Conservation (phyloP, 2,329 filamentous ascomycete genomes). For the Escovopsis sp. region DNA sequence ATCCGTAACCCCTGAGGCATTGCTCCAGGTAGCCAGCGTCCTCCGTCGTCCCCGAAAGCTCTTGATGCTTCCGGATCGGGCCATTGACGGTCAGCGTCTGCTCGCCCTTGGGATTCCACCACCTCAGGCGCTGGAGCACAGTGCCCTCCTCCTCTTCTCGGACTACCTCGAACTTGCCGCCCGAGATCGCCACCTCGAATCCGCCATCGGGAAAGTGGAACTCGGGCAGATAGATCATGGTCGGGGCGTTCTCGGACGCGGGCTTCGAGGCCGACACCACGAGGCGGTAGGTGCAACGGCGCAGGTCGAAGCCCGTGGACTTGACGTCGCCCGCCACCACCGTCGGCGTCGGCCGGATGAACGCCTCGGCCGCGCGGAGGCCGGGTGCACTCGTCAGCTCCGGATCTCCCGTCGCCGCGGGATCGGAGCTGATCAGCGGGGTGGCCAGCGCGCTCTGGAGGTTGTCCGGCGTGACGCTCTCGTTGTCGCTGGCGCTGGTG, state of each 20-base stretch:
- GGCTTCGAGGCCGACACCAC: slow-evolving; percentile 45
- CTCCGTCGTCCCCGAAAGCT: slow-evolving; percentile 43
- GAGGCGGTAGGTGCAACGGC: slow-evolving; percentile 61
- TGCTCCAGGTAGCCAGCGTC: slow-evolving; percentile 69
- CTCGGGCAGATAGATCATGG: slow-evolving; percentile 72
- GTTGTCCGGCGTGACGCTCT: slow-evolving; percentile 55
- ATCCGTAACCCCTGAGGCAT: slow-evolving; percentile 34
- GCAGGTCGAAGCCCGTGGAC: slow-evolving; percentile 68
- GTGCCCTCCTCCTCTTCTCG: slow-evolving; percentile 54
- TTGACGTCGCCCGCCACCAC: slow-evolving; percentile 55
- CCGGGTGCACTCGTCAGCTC: slow-evolving; percentile 52
- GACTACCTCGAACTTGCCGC: slow-evolving; percentile 81
- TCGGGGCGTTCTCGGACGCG: slow-evolving; percentile 50
- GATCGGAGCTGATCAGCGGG: slow-evolving; percentile 46
- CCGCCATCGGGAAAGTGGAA: slow-evolving; percentile 76
- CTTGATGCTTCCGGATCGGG: slow-evolving; percentile 47
- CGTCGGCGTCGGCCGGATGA: slow-evolving; percentile 71
- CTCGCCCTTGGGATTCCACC: slow-evolving; percentile 85
- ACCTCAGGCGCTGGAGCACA: slow-evolving; percentile 61
- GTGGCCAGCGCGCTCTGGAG: slow-evolving; percentile 57
- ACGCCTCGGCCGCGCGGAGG: slow-evolving; percentile 83
- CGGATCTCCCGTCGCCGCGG: slow-evolving; percentile 31
- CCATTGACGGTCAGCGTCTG: slow-evolving; percentile 68
- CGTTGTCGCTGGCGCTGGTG: slow-evolving; percentile 33
- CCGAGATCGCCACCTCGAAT: slow-evolving; percentile 58